Percentiles rank a stretch among this genome's conserved stretches.
Conservation (phyloP, 2,329 filamentous ascomycete genomes). For the Stemphylium vesicarium region DNA sequence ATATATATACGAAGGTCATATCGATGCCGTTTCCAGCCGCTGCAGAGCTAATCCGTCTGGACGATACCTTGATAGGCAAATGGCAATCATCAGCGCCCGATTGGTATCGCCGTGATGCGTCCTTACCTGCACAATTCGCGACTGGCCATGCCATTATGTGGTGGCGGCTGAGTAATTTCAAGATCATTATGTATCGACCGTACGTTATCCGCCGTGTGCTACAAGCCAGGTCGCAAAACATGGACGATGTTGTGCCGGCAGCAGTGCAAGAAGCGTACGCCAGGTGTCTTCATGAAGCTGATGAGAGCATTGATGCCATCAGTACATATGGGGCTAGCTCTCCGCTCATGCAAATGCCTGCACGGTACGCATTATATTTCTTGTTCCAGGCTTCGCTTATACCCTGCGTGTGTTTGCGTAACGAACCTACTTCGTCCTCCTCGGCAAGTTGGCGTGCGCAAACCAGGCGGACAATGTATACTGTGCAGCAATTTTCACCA, state of each 20-base stretch:
- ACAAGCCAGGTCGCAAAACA: conserved; percentile 21
- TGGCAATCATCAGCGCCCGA: conserved; percentile 49
- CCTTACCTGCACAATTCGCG: conserved; percentile 46
- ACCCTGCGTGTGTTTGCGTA: conserved; percentile 56
- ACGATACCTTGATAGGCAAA: conserved; percentile 48
- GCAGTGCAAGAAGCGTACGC: conserved; percentile 34
- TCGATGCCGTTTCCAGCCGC: conserved; percentile 53
- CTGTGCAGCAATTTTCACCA: conserved; percentile 47
- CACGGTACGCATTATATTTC: conserved; percentile 56
- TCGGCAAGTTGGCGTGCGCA: conserved; percentile 53
- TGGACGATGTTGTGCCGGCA: conserved; percentile 21
- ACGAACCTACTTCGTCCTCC: conserved; percentile 47
- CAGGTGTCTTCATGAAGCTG: conserved; percentile 53
- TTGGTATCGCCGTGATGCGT: conserved; percentile 46
- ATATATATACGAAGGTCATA: conserved; percentile 56
- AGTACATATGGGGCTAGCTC: conserved; percentile 48
- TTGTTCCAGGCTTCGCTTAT: conserved; percentile 59
- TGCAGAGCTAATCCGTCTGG: conserved; percentile 51
- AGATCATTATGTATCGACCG: conserved; percentile 57
- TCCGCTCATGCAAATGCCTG: conserved; percentile 50
- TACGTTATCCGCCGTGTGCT: conserved; percentile 53
- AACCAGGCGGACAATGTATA: conserved; percentile 47
- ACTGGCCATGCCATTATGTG: conserved; percentile 53
- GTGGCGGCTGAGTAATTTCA: conserved; percentile 55
- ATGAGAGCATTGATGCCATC: conserved; percentile 50